phyloP scores from a whole-genome alignment of 2,329 filamentous ascomycete species.

The Pseudopithomyces maydicus region DNA sequence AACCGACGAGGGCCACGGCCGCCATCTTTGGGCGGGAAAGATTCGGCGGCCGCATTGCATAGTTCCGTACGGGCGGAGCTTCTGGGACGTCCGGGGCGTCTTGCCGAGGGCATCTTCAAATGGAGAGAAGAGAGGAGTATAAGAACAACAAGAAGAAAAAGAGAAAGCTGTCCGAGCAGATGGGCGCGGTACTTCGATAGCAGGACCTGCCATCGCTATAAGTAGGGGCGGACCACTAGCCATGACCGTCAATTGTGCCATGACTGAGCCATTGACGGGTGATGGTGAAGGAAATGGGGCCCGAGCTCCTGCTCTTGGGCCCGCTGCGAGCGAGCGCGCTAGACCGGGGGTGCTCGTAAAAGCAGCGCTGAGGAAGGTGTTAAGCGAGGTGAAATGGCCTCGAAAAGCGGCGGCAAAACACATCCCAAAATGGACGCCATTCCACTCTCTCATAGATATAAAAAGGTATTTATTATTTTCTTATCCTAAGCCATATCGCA shows the following conservation, averaged over 20 bases:
- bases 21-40: not conserved
- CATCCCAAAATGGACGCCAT: slow-evolving; percentile 7
- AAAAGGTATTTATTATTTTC: no score
- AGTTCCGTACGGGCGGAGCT: not conserved
- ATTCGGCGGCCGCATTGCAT: slow-evolving; percentile 1
- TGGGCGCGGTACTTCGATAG: not conserved
- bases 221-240: slow-evolving; percentile 9
- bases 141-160: not conserved
- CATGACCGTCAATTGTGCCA: not conserved
- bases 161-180: slow-evolving; percentile 7
- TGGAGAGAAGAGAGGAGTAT: not conserved
- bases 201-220: slow-evolving; percentile 11
- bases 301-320: not conserved
- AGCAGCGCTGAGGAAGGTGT: slow-evolving; percentile 3
- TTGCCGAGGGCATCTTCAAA: slow-evolving; percentile 2
- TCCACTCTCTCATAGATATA: slow-evolving; percentile 7
- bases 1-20: not conserved
- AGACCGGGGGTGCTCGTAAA: not conserved
- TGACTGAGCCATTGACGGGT: not conserved
- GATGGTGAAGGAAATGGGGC: not conserved
- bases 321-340: no score
- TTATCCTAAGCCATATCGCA: no score
- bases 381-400: slow-evolving; percentile 10
- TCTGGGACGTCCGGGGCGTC: not conserved
- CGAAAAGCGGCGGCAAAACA: slow-evolving; percentile 10